These are phyloP conservation scores for Kwoniella shivajii DNA, from an alignment of 1,284 basidiomycete species.

Conservation along the genomic window DNA sequence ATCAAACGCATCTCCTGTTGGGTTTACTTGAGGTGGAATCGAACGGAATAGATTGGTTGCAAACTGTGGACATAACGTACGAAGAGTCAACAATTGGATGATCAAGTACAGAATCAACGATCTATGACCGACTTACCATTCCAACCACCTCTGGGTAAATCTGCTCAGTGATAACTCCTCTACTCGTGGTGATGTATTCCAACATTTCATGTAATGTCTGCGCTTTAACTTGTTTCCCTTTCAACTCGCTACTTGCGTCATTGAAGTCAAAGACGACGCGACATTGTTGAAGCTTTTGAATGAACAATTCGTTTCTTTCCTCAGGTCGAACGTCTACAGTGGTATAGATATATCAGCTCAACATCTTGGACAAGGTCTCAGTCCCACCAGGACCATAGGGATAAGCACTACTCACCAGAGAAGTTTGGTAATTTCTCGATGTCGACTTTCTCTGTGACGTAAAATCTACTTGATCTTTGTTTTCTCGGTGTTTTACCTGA, in stretches of 20 bases:
- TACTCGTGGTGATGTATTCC: conserved; percentile 97
- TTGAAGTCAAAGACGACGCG: conserved; percentile 99
- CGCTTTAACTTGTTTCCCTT: conserved; percentile 98
- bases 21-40: conserved; percentile 98
- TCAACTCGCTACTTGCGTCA: conserved; percentile 91
- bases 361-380: background rate
- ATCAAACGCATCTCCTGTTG: conserved; percentile 96
- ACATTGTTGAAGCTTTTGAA: conserved; percentile 95
- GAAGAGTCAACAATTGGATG: background rate
- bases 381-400: background rate
- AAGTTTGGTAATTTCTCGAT: conserved; percentile 95
- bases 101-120: too few relatives aligned
- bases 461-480: conserved; percentile 92
- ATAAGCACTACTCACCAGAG: conserved; percentile 64
- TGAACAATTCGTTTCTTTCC: conserved; percentile 88
- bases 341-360: conserved; percentile 4
- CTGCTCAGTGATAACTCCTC: conserved; percentile 93
- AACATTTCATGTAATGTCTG: conserved; percentile 98
- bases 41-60: conserved; percentile 97
- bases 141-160: conserved; percentile 99
- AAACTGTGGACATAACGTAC: conserved; percentile 63
- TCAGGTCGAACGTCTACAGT: conserved; percentile 78
- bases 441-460: conserved; percentile 94
- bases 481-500: conserved; percentile 93
- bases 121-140: conserved; percentile 76